Evolutionary conservation across 2,329 filamentous ascomycete species (phyloP), one percentile per base, ranked within the genome.

Genomic region (Phymatotrichopsis omnivora): DNA sequence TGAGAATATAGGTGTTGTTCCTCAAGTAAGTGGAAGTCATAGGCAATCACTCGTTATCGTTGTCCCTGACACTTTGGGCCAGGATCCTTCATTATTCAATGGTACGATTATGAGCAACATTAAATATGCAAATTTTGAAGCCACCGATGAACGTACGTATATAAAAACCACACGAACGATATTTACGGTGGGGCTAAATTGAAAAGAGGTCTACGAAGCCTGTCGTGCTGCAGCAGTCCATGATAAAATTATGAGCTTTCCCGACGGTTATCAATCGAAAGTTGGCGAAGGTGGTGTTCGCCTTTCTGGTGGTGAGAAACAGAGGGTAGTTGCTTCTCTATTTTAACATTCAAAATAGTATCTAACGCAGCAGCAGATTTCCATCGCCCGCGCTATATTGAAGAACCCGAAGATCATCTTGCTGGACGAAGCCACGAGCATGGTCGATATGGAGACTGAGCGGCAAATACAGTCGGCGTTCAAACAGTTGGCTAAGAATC

Each of bases 71-170:
- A 20, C 16, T 17, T 35, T n/a, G 10, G 22, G 24, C 17, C 75
- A 83, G 60, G 74, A 78, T 49, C 72, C 77, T 0, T 65, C 71
- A 0, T 64, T 82, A 7, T 82, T 82, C 64, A 78, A 81, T 57
- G 68, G 71, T 24, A 73, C 74, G 1, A 71, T 82, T 31, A 68
- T 76, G 57, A 71, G 80, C 14, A 83, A 82, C 56, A 64, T 83
- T 19, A 69, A 70, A 2, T 82, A 82, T 59, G 75, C 75, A 2
- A 69, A 70, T 8, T 69, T 75, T 2, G 67, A 70, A n/a, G 76
- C 77, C 1, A 75, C 72, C 0, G 72, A 80, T 32, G 69, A 69
- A 5, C 53, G 57, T 59, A 51, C 42, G 52, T 45, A 16, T 36
- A 28, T 12, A 36, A 20, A 33, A 24, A 29, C 19, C 19, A 29